Conservation (phyloP, 805 yeast species). For the Pachysolen tannophilus region DNA sequence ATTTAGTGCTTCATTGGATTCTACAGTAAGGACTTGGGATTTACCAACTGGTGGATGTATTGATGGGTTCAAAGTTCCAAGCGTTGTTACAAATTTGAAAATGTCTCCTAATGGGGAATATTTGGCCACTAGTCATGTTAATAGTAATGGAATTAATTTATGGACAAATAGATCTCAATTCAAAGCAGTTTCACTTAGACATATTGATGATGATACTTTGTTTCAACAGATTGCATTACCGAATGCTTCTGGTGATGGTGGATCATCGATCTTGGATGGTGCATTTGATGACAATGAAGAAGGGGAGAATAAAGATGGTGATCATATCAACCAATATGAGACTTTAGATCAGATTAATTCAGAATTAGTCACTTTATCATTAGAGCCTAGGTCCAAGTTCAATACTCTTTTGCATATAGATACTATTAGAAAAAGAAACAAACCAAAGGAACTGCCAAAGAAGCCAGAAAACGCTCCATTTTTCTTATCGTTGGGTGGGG, state of each 20-base stretch:
- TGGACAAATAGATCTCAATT: conserved; percentile 94
- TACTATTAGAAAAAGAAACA: conserved; percentile 75
- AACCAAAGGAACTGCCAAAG: conserved; percentile 83
- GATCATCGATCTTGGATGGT: conserved; percentile 64
- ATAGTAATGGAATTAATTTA: conserved; percentile 79
- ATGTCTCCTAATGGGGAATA: conserved; percentile 85
- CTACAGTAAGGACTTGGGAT: conserved; percentile 94
- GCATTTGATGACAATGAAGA: conserved; percentile 47
- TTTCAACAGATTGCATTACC: conserved; percentile 62
- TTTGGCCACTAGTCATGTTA: conserved; percentile 87
- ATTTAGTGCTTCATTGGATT: conserved; percentile 73
- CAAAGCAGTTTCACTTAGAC: conserved; percentile 64
- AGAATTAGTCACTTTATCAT: conserved; percentile 62
- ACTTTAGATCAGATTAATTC: conserved; percentile 57
- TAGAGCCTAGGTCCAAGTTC: conserved; percentile 72
- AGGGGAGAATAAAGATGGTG: conserved; percentile 20
- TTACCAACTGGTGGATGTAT: conserved; percentile 95
- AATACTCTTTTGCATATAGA: conserved; percentile 76
- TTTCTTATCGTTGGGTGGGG: conserved; percentile 64
- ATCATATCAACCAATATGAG: conserved; percentile 33
- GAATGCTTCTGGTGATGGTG: conserved; percentile 72
- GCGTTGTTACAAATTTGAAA: conserved; percentile 73
- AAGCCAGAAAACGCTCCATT: conserved; percentile 79
- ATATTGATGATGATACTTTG: conserved; percentile 67
- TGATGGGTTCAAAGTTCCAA: conserved; percentile 75